Conservation (phyloP, 495 filamentous ascomycete species). For the Tricharina praecox region DNA sequence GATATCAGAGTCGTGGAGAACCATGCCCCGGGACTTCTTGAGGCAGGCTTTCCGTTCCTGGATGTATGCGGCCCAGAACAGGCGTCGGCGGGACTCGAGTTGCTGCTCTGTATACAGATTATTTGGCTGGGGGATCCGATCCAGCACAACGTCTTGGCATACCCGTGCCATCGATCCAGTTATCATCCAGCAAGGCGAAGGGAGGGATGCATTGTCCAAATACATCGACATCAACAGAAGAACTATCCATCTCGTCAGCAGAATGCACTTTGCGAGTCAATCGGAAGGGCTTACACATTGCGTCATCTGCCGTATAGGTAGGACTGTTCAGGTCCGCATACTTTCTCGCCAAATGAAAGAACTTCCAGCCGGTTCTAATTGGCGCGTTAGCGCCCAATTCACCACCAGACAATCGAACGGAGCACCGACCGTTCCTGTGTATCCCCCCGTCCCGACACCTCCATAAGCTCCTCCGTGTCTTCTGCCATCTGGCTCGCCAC, state of each 20-base stretch:
- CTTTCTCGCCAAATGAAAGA: constrained; percentile 21
- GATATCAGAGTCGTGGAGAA: constrained; percentile 21
- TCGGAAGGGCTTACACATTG: constrained; percentile 11
- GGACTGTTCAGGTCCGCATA: constrained; percentile 24
- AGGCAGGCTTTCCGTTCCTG: constrained; percentile 24
- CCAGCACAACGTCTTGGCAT: constrained; percentile 24
- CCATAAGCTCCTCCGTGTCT: constrained; percentile 13
- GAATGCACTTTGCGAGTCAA: not conserved
- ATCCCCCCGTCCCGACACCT: constrained; percentile 8
- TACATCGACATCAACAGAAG: constrained; percentile 25
- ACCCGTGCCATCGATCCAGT: constrained; percentile 24
- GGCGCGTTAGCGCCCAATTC: not conserved
- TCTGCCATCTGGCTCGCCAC: constrained; percentile 23
- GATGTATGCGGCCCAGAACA: constrained; percentile 26
- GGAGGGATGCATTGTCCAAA: constrained; percentile 24
- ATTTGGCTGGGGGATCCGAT: constrained; percentile 14
- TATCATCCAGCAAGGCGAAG: constrained; percentile 26
- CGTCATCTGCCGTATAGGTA: constrained; percentile 23
- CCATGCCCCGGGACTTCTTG: constrained; percentile 19
- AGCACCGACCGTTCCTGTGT: constrained; percentile 19
- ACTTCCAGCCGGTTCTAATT: constrained; percentile 25
- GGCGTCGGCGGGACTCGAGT: constrained; percentile 20
- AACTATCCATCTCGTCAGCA: constrained; percentile 6
- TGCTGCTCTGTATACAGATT: constrained; percentile 13
- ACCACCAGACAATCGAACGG: not conserved